Conservation (phyloP, 2,329 filamentous ascomycete species). For the Colletotrichum sublineola region DNA sequence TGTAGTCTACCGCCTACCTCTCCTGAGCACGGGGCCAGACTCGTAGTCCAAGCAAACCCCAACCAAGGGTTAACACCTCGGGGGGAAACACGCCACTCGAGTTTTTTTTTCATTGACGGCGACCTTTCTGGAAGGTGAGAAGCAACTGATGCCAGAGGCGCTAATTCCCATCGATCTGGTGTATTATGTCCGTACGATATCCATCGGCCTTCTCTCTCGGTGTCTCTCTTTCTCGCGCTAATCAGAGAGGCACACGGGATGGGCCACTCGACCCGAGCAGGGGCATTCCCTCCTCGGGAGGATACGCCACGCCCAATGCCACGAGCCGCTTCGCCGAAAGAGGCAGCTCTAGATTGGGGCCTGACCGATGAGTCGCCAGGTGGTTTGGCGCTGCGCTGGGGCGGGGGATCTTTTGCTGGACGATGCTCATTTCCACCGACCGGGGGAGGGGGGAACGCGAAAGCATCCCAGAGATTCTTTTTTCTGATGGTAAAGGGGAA, state of each 20-base stretch:
- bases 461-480: neutral
- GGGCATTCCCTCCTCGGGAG: neutral
- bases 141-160: neutral
- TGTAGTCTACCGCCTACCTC: conserved; percentile 1
- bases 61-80: conserved; percentile 9
- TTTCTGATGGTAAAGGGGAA: neutral
- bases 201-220: neutral
- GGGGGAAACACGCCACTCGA: conserved; percentile 14
- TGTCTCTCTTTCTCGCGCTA: neutral
- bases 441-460: neutral
- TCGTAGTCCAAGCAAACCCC: neutral
- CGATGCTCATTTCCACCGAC: conserved; percentile 23
- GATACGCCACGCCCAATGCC: conserved; percentile 5
- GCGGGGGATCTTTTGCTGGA: conserved; percentile 21
- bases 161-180: neutral
- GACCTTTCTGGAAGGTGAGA: conserved; percentile 28
- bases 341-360: conserved; percentile 34
- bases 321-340: conserved; percentile 37
- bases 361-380: conserved; percentile 7
- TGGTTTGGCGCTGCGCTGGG: conserved; percentile 1
- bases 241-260: conserved; percentile 1
- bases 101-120: conserved; percentile 15
- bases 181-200: neutral
- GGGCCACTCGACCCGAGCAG: conserved; percentile 9
- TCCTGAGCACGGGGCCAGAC: conserved; percentile 3